These are phyloP conservation scores for Metarhizium sp. DNA, from an alignment of 2,329 filamentous ascomycete species.

Conservation along the genomic window DNA sequence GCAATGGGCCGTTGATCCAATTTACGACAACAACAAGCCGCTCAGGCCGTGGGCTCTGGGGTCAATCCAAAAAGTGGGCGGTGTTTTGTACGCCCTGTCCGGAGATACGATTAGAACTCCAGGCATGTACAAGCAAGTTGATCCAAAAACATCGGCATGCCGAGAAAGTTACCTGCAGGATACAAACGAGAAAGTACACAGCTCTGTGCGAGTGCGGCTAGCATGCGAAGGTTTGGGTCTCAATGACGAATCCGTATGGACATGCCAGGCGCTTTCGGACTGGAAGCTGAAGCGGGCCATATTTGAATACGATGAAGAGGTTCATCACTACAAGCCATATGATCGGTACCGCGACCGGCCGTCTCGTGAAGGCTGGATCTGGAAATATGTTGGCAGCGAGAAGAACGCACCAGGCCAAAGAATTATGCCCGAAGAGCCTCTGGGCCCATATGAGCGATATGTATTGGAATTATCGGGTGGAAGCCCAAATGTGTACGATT, in stretches of 20 bases:
- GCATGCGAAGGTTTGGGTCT: conserved; percentile 39
- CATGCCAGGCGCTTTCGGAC: conserved; percentile 31
- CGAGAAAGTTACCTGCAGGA: conserved; percentile 33
- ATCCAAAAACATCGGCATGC: conserved; percentile 28
- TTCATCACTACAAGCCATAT: conserved; percentile 13
- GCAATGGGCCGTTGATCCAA: conserved; percentile 37
- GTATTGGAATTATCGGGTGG: conserved; percentile 36
- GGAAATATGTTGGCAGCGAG: conserved; percentile 41
- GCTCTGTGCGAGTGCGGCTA: conserved; percentile 43
- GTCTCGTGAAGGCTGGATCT: conserved; percentile 35
- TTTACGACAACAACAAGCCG: conserved; percentile 38
- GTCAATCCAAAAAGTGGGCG: conserved; percentile 28
- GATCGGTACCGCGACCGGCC: conserved; percentile 11
- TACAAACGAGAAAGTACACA: conserved; percentile 47
- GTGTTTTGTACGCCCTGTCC: conserved; percentile 33
- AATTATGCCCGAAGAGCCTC: conserved; percentile 41
- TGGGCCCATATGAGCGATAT: conserved; percentile 43
- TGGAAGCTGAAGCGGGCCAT: conserved; percentile 33
- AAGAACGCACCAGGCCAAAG: conserved; percentile 27
- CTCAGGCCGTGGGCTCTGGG: conserved; percentile 39
- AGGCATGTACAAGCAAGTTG: conserved; percentile 36
- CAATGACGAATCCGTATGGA: conserved; percentile 39
- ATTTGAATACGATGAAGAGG: neutral
- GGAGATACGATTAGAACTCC: conserved; percentile 35
- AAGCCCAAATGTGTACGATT: conserved; percentile 32